Conservation (phyloP, 2,329 filamentous ascomycete genomes). For the Endocalyx cinctus region DNA sequence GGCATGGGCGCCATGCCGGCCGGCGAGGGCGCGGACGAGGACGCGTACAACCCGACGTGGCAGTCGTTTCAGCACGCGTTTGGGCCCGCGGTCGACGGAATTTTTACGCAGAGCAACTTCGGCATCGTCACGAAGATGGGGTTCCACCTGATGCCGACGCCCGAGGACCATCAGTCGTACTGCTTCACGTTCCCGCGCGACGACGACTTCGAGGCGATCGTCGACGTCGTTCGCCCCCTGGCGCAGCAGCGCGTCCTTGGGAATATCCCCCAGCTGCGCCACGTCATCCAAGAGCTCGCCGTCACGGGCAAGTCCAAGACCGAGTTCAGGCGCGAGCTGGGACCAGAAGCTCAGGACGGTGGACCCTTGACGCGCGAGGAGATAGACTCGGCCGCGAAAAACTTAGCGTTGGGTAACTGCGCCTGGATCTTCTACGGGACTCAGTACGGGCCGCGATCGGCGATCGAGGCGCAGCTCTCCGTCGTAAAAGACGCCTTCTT, state of each 20-base stretch:
- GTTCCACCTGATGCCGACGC: conserved; percentile 35
- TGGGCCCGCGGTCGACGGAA: conserved; percentile 36
- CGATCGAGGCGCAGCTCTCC: conserved; percentile 28
- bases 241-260: conserved; percentile 39
- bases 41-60: conserved; percentile 36
- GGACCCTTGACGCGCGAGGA: conserved; percentile 25
- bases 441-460: conserved; percentile 29
- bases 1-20: conserved; percentile 43
- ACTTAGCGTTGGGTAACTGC: conserved; percentile 35
- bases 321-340: conserved; percentile 14
- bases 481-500: conserved; percentile 40
- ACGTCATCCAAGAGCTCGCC: conserved; percentile 39
- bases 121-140: conserved; percentile 53
- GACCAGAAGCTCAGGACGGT: too few relatives aligned
- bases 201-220: conserved; percentile 19
- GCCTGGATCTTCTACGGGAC: conserved; percentile 49
- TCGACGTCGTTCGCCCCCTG: conserved; percentile 33
- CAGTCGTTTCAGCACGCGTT: conserved; percentile 35
- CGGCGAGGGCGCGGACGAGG: conserved; percentile 25
- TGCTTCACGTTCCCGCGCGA: conserved; percentile 33
- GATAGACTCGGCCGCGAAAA: conserved; percentile 25
- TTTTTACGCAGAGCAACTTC: conserved; percentile 48
- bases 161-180: conserved; percentile 30
- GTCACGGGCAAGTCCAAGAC: conserved; percentile 35
- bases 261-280: conserved; percentile 42